phyloP scores from a whole-genome alignment of 2,329 filamentous ascomycete genomes.

The Shiraia sp. region DNA sequence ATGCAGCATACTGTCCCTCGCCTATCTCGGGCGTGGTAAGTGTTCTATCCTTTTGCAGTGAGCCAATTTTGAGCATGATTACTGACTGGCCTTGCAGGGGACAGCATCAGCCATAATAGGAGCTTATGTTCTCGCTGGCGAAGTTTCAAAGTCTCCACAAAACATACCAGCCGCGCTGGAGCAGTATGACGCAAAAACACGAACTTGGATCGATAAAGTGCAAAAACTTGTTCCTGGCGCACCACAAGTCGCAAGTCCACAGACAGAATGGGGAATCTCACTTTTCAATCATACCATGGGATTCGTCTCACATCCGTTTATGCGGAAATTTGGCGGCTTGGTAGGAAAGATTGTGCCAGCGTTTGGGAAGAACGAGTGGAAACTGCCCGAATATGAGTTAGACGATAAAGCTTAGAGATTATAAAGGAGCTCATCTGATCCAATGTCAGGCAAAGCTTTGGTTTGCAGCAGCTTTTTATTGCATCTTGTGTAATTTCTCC shows the following conservation, averaged over 20 bases:
- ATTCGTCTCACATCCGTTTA: constrained; percentile 13
- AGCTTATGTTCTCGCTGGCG: constrained; percentile 46
- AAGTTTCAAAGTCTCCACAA: constrained; percentile 27
- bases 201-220: constrained; percentile 25
- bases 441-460: no score
- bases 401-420: not conserved
- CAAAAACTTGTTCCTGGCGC: constrained; percentile 30
- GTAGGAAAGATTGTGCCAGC: constrained; percentile 16
- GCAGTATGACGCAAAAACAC: constrained; percentile 23
- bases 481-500: no score
- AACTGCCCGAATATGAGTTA: constrained; percentile 27
- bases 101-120: constrained; percentile 43
- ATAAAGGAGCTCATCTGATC: no score
- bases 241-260: constrained; percentile 29
- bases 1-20: constrained; percentile 46
- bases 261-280: constrained; percentile 27
- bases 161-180: constrained; percentile 27
- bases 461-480: no score
- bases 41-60: not conserved
- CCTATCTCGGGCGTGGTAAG: constrained; percentile 34
- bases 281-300: constrained; percentile 21
- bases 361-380: constrained; percentile 18
- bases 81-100: constrained; percentile 15
- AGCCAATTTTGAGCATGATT: not conserved
- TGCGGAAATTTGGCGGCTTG: constrained; percentile 13